Conservation (phyloP, 2,329 filamentous ascomycete species). For the Dothideomycetes sp. region DNA sequence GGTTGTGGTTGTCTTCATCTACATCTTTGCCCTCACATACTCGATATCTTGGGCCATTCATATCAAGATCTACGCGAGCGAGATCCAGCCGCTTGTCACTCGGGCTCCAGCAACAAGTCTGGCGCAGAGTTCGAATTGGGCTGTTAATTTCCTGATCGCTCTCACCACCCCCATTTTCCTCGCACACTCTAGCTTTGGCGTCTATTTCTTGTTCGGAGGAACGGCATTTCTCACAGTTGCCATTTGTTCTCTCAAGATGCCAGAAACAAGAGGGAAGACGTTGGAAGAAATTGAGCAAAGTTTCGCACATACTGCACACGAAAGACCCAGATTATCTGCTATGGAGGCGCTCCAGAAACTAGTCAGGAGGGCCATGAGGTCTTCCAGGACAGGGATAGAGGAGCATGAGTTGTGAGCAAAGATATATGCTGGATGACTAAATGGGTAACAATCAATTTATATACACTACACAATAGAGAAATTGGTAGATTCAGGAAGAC, state of each 20-base stretch:
- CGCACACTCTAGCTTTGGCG: slow-evolving; percentile 23
- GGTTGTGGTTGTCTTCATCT: slow-evolving; percentile 39
- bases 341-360: background rate
- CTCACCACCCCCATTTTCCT: slow-evolving; percentile 40
- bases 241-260: slow-evolving; percentile 8
- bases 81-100: slow-evolving; percentile 45
- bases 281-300: slow-evolving; percentile 9
- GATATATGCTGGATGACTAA: no score
- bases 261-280: slow-evolving; percentile 9
- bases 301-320: slow-evolving; percentile 4
- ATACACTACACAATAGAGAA: no score
- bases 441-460: no score
- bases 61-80: slow-evolving; percentile 44
- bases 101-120: slow-evolving; percentile 43
- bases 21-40: slow-evolving; percentile 36
- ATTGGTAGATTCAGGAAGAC: no score
- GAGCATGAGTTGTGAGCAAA: background rate
- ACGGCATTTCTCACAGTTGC: slow-evolving; percentile 14
- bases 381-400: background rate
- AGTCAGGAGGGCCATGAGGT: background rate
- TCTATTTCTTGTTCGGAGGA: slow-evolving; percentile 23
- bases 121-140: slow-evolving; percentile 41
- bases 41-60: slow-evolving; percentile 42
- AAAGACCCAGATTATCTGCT: background rate
- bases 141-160: slow-evolving; percentile 23